phyloP scores from a whole-genome alignment of 768 basidiomycete genomes.

The Suillus americanus region DNA sequence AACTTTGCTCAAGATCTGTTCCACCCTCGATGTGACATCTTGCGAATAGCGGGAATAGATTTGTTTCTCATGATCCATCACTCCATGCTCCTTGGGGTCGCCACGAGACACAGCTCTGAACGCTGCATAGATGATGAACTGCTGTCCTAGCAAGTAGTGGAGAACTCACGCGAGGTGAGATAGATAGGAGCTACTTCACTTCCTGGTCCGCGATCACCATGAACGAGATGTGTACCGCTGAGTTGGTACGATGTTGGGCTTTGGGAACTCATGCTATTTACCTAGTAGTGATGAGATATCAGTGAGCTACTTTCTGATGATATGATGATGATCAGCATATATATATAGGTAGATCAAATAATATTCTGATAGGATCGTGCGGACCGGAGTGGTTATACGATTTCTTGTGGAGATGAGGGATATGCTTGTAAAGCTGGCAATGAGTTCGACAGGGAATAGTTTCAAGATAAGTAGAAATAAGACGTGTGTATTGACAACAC shows the following conservation, averaged over 20 bases:
- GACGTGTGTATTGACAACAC: too few relatives aligned
- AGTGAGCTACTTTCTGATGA: background rate
- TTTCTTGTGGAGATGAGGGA: background rate
- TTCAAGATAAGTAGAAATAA: too few relatives aligned
- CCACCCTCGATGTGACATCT: slow-evolving; percentile 58
- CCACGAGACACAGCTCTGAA: slow-evolving; percentile 45
- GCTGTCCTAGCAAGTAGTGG: background rate
- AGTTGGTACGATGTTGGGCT: slow-evolving; percentile 24
- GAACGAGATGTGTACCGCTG: slow-evolving; percentile 45
- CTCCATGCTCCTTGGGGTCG: slow-evolving; percentile 30
- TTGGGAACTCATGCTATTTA: slow-evolving; percentile 24
- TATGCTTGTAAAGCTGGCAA: background rate
- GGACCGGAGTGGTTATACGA: background rate
- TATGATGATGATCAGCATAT: background rate
- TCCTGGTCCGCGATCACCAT: slow-evolving; percentile 41
- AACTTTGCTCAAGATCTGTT: slow-evolving; percentile 72
- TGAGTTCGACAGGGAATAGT: too few relatives aligned
- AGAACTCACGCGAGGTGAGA: slow-evolving; percentile 63
- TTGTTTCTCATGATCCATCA: slow-evolving; percentile 54
- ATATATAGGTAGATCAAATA: background rate
- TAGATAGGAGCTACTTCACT: slow-evolving; percentile 69
- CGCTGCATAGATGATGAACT: slow-evolving; percentile 38
- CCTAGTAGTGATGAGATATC: background rate
- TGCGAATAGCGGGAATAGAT: slow-evolving; percentile 80
- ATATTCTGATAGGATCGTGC: background rate